Percentiles rank a stretch among this genome's conserved stretches.
Conservation (phyloP, 2,329 filamentous ascomycete species). For the Colletotrichum sansevieriae region DNA sequence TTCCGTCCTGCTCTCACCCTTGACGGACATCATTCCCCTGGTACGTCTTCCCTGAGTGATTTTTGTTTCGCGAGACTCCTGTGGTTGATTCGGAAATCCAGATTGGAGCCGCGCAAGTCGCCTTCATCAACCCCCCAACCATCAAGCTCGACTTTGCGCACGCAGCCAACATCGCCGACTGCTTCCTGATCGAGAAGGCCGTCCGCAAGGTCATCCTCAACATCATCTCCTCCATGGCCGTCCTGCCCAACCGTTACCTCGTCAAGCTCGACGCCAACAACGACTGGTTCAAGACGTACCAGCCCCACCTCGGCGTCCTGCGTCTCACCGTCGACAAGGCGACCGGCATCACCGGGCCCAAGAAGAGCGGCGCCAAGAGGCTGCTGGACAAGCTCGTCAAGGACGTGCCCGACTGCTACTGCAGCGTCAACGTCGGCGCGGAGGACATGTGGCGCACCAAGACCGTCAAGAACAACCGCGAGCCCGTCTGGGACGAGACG, state of each 20-base stretch:
- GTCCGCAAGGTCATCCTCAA: conserved; percentile 59
- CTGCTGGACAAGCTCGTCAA: conserved; percentile 58
- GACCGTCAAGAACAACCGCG: conserved; percentile 53
- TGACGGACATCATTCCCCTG: conserved; percentile 60
- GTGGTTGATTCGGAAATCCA: conserved; percentile 41
- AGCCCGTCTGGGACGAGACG: conserved; percentile 62
- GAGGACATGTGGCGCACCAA: conserved; percentile 59
- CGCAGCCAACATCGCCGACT: conserved; percentile 59
- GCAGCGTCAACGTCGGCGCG: conserved; percentile 57
- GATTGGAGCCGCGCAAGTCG: conserved; percentile 62
- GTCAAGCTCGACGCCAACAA: conserved; percentile 60
- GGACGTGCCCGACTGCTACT: conserved; percentile 62
- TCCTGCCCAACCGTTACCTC: conserved; percentile 63
- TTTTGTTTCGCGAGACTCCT: background rate
- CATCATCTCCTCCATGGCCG: conserved; percentile 59
- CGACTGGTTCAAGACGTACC: conserved; percentile 63
- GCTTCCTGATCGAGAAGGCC: conserved; percentile 54
- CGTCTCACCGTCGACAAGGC: conserved; percentile 59
- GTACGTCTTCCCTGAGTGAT: conserved; percentile 47
- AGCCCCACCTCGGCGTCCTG: conserved; percentile 57
- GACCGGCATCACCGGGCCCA: conserved; percentile 52
- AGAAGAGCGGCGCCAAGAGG: conserved; percentile 49
- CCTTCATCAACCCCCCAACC: conserved; percentile 62
- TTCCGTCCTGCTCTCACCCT: conserved; percentile 57
- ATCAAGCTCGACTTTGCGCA: conserved; percentile 62